Base-by-base conservation (phyloP, 1,284 basidiomycete genomes). In the Wolfiporia cocos region DNA sequence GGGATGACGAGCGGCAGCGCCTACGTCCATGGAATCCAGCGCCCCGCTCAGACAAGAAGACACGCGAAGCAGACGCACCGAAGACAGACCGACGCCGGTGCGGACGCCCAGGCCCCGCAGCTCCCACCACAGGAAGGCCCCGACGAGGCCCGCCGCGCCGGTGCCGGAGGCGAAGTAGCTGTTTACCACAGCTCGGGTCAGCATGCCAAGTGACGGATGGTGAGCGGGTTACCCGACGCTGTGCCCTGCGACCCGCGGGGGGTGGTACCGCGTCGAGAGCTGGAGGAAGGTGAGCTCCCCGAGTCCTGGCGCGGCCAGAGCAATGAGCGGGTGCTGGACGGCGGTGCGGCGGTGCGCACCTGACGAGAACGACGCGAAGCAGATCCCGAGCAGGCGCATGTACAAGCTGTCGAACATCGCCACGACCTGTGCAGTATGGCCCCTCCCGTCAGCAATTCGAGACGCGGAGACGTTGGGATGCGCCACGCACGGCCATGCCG, bases 211-310 rank as follows among this genome's bases (percentile, higher is more conserved):
- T 3, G 18, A n/a, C 11, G 15, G 41, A 47, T 5, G 2, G 2
- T 6, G 30, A 34, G 5, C 3, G 42, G n/a, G 73, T 30, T 53
- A 85, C 81, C 86, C 81, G 20, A 90, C 74, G 40, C 79, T 76
- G 41, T 78, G 80, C 1, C 85, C 83, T 5, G 74, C 81, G 11
- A 87, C 70, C 14, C 79, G 78, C 2, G 81, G 66, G 1, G 86
- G 81, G 35, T 74, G 71, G 55, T 86, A 88, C 0, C 86, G 85
- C 0, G 94, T 97, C 0, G 92, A 92, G 3, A 96, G 69, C 65
- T 99, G 95, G 2, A 99, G 68, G 58, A 92, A 98, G 1, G 94
- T 98, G 47, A 99, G 64, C 63, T 99, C 95, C 11, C 96, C 95
- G 5, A 99, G 69, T 3, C 89, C 89, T 83, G 35, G 26, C 21